These are phyloP conservation scores for Starmera dryadoides DNA, from an alignment of 805 yeast species.

Conservation along the genomic window DNA sequence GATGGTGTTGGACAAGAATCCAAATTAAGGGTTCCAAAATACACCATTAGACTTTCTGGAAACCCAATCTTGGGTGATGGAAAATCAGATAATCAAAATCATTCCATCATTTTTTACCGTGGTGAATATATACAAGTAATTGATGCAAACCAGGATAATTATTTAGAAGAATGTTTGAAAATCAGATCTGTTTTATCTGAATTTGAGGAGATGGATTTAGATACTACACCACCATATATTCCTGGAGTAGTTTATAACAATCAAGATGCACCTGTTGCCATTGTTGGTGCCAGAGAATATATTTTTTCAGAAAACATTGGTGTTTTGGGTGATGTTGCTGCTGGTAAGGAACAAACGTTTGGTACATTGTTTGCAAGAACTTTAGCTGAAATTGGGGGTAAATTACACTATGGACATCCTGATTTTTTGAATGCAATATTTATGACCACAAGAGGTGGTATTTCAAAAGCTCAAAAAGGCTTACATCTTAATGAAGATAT, in stretches of 20 bases:
- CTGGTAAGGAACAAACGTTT: constrained; percentile 95
- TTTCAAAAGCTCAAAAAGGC: constrained; percentile 92
- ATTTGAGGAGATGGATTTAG: constrained; percentile 71
- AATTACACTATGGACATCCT: constrained; percentile 94
- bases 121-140: constrained; percentile 94
- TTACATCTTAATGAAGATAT: constrained; percentile 91
- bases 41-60: constrained; percentile 74
- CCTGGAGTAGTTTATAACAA: constrained; percentile 47
- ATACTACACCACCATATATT: constrained; percentile 40
- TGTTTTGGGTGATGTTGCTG: constrained; percentile 91
- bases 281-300: constrained; percentile 91
- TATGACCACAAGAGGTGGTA: constrained; percentile 94
- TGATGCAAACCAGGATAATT: constrained; percentile 96
- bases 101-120: constrained; percentile 76
- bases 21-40: constrained; percentile 44
- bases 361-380: constrained; percentile 95
- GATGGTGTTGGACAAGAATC: too few species aligned
- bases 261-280: constrained; percentile 62
- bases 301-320: constrained; percentile 92
- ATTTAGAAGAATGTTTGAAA: constrained; percentile 88
- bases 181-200: constrained; percentile 83
- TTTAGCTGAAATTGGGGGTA: constrained; percentile 89
- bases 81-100: constrained; percentile 92
- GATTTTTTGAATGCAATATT: constrained; percentile 86
- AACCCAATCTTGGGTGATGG: constrained; percentile 96